Evolutionary conservation across 2,329 filamentous ascomycete genomes (phyloP).

Genomic region (Penicillium hesseltinei): DNA sequence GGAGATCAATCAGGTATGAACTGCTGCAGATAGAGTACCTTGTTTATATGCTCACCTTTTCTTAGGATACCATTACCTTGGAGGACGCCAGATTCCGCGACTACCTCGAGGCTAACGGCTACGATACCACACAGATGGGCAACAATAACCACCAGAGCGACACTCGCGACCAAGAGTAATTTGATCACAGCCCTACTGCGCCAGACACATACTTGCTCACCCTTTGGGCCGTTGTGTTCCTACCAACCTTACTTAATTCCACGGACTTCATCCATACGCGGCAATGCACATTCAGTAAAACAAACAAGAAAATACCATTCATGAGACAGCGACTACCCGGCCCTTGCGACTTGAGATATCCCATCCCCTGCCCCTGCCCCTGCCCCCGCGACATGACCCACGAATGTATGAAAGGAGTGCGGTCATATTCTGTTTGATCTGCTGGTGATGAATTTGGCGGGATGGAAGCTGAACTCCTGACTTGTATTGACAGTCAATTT

Average conservation of each 20-base stretch:
- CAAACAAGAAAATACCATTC: neutral
- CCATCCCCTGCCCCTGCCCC: neutral
- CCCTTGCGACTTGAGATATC: conserved; percentile 13
- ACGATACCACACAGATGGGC: conserved; percentile 65
- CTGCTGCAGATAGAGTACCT: neutral
- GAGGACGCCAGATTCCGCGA: conserved; percentile 75
- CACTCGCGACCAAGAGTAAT: conserved; percentile 1
- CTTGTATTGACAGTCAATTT: neutral
- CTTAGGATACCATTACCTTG: conserved; percentile 71
- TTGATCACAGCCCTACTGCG: neutral
- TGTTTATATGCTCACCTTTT: conserved; percentile 21
- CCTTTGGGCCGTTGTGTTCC: neutral
- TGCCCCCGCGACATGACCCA: conserved; percentile 3
- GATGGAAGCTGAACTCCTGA: neutral
- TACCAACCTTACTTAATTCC: neutral
- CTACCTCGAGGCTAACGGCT: conserved; percentile 72
- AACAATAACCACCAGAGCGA: conserved; percentile 19
- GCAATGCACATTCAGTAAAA: conserved; percentile 2
- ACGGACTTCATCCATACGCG: conserved; percentile 11
- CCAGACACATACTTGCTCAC: neutral
- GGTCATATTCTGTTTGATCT: conserved; percentile 14
- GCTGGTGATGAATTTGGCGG: conserved; percentile 11
- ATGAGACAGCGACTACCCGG: conserved; percentile 10
- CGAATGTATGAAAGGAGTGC: conserved; percentile 1
- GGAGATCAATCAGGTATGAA: conserved; percentile 60